Conservation (phyloP, 371 early-diverging fungal genomes). For the Syncephalastrum monosporum region DNA sequence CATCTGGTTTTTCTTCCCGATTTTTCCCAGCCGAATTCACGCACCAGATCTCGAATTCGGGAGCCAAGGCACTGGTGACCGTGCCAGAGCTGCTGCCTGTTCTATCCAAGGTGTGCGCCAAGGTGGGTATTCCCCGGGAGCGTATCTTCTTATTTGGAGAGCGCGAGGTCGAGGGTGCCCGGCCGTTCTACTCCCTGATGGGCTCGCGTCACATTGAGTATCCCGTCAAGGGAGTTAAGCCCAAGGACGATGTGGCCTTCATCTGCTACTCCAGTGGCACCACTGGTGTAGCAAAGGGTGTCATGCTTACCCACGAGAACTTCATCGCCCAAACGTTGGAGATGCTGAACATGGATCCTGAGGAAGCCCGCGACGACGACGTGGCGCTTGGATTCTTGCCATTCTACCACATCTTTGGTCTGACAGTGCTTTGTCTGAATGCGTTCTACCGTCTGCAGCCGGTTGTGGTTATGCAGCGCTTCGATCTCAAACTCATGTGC, state of each 20-base stretch:
- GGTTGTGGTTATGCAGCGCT: constrained; percentile 64
- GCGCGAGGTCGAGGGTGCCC: constrained; percentile 29
- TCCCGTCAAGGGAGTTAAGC: constrained; percentile 24
- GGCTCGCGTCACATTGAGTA: constrained; percentile 14
- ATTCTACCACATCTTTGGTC: constrained; percentile 83
- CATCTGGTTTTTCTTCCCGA: neutral
- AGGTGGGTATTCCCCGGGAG: constrained; percentile 47
- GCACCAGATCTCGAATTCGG: constrained; percentile 22
- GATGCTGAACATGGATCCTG: constrained; percentile 9
- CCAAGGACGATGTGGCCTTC: constrained; percentile 61
- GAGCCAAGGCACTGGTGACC: constrained; percentile 55
- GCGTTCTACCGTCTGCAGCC: constrained; percentile 34
- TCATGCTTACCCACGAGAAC: constrained; percentile 31
- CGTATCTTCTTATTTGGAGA: constrained; percentile 60
- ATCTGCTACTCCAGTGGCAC: constrained; percentile 91
- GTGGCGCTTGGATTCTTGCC: constrained; percentile 72
- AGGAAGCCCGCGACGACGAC: constrained; percentile 33
- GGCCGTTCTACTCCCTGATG: constrained; percentile 17
- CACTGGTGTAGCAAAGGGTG: constrained; percentile 68
- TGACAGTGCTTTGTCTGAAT: constrained; percentile 34
- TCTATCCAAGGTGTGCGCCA: constrained; percentile 50
- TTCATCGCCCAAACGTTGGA: constrained; percentile 15
- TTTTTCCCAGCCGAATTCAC: constrained; percentile 17
- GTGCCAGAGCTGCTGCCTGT: constrained; percentile 42
- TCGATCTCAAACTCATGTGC: constrained; percentile 60